Conservation (phyloP, 1,139 yeast genomes). For the Casaregolazyma lundiana region DNA sequence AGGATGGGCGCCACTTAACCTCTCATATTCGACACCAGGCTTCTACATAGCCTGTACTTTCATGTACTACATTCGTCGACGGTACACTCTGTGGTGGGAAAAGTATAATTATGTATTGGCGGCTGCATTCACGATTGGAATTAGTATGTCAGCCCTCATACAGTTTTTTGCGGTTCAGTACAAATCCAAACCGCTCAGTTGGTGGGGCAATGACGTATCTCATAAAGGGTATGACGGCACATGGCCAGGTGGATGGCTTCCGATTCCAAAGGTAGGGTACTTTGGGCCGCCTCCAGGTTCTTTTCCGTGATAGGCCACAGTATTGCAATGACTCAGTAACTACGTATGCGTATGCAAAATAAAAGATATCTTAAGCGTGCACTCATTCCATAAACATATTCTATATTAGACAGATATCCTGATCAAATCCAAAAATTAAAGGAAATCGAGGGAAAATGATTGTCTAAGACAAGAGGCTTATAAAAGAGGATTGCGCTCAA, state of each 20-base stretch:
- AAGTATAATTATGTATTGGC: conserved; percentile 50
- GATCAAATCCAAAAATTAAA: no score
- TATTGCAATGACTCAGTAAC: no score
- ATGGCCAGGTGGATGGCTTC: conserved; percentile 35
- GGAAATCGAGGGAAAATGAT: no score
- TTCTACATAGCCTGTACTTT: conserved; percentile 47
- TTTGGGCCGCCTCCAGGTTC: conserved; percentile 39
- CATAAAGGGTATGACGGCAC: conserved; percentile 46
- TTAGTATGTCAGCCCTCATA: conserved; percentile 34
- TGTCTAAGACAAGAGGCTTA: no score
- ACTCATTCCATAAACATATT: no score
- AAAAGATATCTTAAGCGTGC: no score
- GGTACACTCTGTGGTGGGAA: conserved; percentile 44
- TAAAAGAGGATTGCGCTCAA: no score
- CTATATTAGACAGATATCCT: no score
- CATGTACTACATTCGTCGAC: conserved; percentile 48
- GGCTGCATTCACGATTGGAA: conserved; percentile 56
- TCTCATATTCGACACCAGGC: conserved; percentile 47
- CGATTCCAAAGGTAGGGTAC: conserved; percentile 40
- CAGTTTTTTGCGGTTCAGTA: conserved; percentile 55
- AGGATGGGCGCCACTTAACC: conserved; percentile 45
- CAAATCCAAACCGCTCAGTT: conserved; percentile 31
- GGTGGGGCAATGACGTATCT: conserved; percentile 60
- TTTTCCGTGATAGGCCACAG: no score
- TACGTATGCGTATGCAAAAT: no score